Evolutionary conservation across 75 land plant species (phyloP), one percentile per base, ranked within the genome.

Genomic region (Cunninghamia lanceolata): DNA sequence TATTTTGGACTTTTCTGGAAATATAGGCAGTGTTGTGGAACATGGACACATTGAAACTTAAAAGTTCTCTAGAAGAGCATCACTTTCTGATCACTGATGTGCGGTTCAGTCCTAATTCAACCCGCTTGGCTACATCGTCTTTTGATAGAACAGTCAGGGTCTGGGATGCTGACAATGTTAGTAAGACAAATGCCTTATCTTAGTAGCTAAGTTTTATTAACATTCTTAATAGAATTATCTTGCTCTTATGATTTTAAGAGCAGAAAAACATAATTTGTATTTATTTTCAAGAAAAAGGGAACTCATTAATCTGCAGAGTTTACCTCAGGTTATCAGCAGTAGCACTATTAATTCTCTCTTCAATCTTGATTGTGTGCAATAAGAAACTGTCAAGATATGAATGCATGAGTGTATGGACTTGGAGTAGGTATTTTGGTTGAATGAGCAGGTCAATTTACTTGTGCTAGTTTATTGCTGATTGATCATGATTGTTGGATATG

Each of bases 101-200:
- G 68, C 95, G 99, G 46, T 97, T 97, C 71, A 94, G 99, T 88
- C 96, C 97, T 66, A 94, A 92, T 89, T 90, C 96, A 87, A 85
- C 94, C 50, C 99, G 99, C 19, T 89, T 97, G 82, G 99, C 99
- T 19, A 97, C 99, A 70, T 97, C 99, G 56, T 97, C 99, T 32
- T 97, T 95, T 86, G 99, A 97, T 90, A 94, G 93, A 87, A 97
- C 96, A 87, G 99, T 97, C 73, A 81, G 99, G 81, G 99, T 97
- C 36, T 97, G 99, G 99, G 99, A 95, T 87, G 99, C 94, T 74
- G 99, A 97, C 19, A 97, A 91, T 91, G 99, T 97, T 39, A 95
- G 95, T 92, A n/a, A 47, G 70, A 70, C 70, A 42, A 84, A 28
- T 47, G 39, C n/a, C 30, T 45, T 80, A 50, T 21, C 39, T 45